Evolutionary conservation across 2,329 filamentous ascomycete genomes (phyloP), one percentile per base, ranked within the genome.

Genomic region (Dichotomopilus funicola): DNA sequence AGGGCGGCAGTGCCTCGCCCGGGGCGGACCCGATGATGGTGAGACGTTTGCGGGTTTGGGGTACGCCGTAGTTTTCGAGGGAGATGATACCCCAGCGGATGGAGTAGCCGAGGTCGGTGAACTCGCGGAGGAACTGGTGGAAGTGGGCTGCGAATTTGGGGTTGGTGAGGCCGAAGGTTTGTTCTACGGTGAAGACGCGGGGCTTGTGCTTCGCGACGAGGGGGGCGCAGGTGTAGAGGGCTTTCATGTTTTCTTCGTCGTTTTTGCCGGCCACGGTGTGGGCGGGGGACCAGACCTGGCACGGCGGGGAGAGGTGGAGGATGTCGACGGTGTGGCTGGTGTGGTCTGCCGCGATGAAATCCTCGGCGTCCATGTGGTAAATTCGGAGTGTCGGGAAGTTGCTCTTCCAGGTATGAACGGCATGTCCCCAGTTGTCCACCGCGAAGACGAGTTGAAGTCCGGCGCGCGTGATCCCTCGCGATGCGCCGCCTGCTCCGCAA

Each of bases 221-320:
- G 3, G 78, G 68, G 1, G 74, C 70, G 51, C 80, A 81, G 0
- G 76, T 72, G 59, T 78, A 81, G 0, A 85, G 65, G 0, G 77
- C 77, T 1, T 83, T 82, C 0, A 81, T 82, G 61, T 95, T 94
- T 0, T 71, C 75, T 1, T 88, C 86, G 46, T 91, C 85, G 27
- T 83, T 76, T 6, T 72, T 72, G 0, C 80, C 78, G 0, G 69
- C 61, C 0, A 76, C 67, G 0, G 88, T 91, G 57, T 95, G 85
- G 0, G 85, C 86, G 0, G 83, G 81, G 0, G 88, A 91, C 67
- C 85, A 91, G 2, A 79, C 82, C 62, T 92, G 88, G 54, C 90
- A 95, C 0, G 89, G 89, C 0, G 88, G 88, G 0, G 86, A 90
- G 0, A 91, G 70, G 60, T 95, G 89, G 0, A 89, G 71, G 1